Conservation (phyloP, 208 protist genomes). For the Tritrichomonas foetus region DNA sequence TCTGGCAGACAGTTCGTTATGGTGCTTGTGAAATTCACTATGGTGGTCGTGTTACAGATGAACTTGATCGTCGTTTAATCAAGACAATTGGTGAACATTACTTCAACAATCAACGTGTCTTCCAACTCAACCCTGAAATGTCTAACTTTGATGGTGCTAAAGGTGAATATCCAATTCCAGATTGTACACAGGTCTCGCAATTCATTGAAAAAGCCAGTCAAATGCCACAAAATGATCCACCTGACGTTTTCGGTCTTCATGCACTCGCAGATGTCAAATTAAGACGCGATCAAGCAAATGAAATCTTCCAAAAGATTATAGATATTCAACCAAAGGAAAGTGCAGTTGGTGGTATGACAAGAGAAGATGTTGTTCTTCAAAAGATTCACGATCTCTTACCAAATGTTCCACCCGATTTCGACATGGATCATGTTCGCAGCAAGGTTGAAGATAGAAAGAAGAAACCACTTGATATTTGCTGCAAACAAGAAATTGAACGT, state of each 20-base stretch:
- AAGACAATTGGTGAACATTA: constrained; percentile 88
- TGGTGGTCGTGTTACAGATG: constrained; percentile 94
- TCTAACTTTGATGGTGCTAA: not conserved
- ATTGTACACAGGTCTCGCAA: not conserved
- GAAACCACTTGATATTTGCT: constrained; percentile 57
- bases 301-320: constrained; percentile 76
- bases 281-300: constrained; percentile 43
- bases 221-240: constrained; percentile 82
- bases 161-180: constrained; percentile 47
- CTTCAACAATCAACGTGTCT: constrained; percentile 40
- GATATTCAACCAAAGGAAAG: constrained; percentile 68
- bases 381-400: constrained; percentile 49
- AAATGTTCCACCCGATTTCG: constrained; percentile 45
- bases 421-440: constrained; percentile 44
- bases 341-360: constrained; percentile 50
- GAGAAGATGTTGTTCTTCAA: constrained; percentile 55
- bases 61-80: constrained; percentile 86
- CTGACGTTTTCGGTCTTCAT: constrained; percentile 92
- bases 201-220: constrained; percentile 58
- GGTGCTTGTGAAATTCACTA: constrained; percentile 97
- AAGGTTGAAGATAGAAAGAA: constrained; percentile 26
- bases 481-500: constrained; percentile 59
- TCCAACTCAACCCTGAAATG: no score
- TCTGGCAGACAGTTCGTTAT: constrained; percentile 74
- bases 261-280: constrained; percentile 75